Percentiles rank a stretch among this genome's conserved stretches.
Conservation (phyloP, 2,329 filamentous ascomycete species). For the Lecanicillium sp. region DNA sequence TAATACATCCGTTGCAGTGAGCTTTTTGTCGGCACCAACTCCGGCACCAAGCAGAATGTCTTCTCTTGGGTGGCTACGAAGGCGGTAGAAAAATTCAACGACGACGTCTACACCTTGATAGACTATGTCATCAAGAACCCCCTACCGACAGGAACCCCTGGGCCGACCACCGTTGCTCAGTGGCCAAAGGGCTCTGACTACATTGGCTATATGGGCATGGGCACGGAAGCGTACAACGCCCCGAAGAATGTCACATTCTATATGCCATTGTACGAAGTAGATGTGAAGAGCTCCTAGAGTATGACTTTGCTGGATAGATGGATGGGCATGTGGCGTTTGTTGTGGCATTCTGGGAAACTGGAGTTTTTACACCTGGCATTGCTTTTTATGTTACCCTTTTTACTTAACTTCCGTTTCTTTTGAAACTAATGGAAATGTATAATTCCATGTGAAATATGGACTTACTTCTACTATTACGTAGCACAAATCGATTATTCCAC, state of each 20-base stretch:
- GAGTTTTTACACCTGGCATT: slow-evolving; percentile 4
- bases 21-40: slow-evolving; percentile 34
- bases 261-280: slow-evolving; percentile 30
- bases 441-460: no score
- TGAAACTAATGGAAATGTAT: no score
- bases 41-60: slow-evolving; percentile 29
- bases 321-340: slow-evolving; percentile 3
- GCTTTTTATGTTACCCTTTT: neutral
- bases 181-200: slow-evolving; percentile 31
- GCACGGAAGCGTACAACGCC: slow-evolving; percentile 40
- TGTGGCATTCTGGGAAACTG: slow-evolving; percentile 6
- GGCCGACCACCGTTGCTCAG: no score
- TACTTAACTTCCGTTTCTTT: no score
- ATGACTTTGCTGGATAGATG: slow-evolving; percentile 7
- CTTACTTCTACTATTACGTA: no score
- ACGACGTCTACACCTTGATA: slow-evolving; percentile 38
- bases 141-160: no score
- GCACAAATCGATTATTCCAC: no score
- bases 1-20: slow-evolving; percentile 19
- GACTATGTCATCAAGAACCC: slow-evolving; percentile 29
- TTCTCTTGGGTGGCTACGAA: slow-evolving; percentile 39
- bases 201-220: slow-evolving; percentile 44
- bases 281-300: slow-evolving; percentile 16
- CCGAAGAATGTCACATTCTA: slow-evolving; percentile 39
- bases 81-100: slow-evolving; percentile 32